phyloP scores from a whole-genome alignment of 2,329 filamentous ascomycete species.

The Alternaria ventricosa region DNA sequence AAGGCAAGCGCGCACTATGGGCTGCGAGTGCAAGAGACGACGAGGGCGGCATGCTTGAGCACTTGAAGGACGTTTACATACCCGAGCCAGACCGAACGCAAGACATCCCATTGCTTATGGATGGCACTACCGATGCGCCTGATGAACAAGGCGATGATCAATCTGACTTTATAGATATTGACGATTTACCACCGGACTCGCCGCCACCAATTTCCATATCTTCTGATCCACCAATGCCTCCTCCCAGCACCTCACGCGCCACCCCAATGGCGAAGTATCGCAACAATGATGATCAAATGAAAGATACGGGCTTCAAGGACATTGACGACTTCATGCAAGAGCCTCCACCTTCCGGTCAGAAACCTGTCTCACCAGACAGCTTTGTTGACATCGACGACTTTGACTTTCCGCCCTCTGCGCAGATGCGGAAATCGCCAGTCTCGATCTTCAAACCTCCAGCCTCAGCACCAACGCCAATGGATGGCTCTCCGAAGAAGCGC shows the following conservation, averaged over 20 bases:
- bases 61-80: constrained; percentile 33
- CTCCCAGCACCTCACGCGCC: not conserved
- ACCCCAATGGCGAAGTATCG: not conserved
- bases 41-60: constrained; percentile 38
- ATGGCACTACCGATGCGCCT: constrained; percentile 15
- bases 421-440: constrained; percentile 2
- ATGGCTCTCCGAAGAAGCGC: constrained; percentile 26
- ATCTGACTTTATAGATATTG: constrained; percentile 26
- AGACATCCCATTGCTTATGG: constrained; percentile 39
- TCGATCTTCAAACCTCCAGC: not conserved
- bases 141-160: not conserved
- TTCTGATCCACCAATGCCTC: constrained; percentile 31
- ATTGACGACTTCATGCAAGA: constrained; percentile 33
- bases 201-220: constrained; percentile 23
- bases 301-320: constrained; percentile 24
- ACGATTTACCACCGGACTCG: constrained; percentile 18
- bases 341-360: constrained; percentile 38
- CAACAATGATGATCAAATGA: not conserved
- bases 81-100: constrained; percentile 41
- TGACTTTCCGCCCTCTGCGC: constrained; percentile 19
- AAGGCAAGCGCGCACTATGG: constrained; percentile 41
- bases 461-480: not conserved
- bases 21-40: constrained; percentile 42
- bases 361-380: constrained; percentile 24
- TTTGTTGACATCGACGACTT: constrained; percentile 40